phyloP scores from a whole-genome alignment of 331 rosid species.

The Rhamnella rubrinervis region DNA sequence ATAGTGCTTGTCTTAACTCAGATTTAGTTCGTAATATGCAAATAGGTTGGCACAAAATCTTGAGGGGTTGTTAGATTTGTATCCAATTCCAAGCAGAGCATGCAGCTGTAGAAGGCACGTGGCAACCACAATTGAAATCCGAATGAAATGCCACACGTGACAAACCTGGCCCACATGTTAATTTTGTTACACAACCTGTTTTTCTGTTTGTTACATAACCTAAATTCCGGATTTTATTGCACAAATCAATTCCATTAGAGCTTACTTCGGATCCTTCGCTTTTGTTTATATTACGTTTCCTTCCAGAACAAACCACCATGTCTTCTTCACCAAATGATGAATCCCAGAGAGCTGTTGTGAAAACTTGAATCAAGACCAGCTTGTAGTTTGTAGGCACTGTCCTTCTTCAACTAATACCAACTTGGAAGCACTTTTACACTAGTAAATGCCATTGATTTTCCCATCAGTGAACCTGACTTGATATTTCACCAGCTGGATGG shows the following conservation, averaged over 20 bases:
- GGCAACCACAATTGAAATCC: conserved; percentile 15
- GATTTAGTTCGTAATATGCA: neutral
- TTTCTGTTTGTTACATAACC: neutral
- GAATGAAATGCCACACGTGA: conserved; percentile 34
- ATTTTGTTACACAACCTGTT: neutral
- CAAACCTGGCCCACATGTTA: conserved; percentile 19
- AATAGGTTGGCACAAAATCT: conserved; percentile 29
- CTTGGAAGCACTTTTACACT: no score
- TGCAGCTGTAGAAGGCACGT: conserved; percentile 33
- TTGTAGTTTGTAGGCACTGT: no score
- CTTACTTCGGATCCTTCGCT: conserved; percentile 12
- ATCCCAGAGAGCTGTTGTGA: no score
- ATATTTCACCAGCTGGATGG: no score
- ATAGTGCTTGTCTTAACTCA: neutral
- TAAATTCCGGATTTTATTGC: neutral
- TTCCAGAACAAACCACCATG: no score
- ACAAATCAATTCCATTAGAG: neutral
- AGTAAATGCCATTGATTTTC: no score
- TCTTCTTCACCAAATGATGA: no score
- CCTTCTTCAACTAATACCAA: no score
- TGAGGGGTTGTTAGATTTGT: conserved; percentile 28
- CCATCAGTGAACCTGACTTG: no score
- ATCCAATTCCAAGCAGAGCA: conserved; percentile 6
- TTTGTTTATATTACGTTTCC: neutral
- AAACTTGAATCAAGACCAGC: no score